Conservation (phyloP, 805 yeast species). For the Yarrowia yakushimensis region DNA sequence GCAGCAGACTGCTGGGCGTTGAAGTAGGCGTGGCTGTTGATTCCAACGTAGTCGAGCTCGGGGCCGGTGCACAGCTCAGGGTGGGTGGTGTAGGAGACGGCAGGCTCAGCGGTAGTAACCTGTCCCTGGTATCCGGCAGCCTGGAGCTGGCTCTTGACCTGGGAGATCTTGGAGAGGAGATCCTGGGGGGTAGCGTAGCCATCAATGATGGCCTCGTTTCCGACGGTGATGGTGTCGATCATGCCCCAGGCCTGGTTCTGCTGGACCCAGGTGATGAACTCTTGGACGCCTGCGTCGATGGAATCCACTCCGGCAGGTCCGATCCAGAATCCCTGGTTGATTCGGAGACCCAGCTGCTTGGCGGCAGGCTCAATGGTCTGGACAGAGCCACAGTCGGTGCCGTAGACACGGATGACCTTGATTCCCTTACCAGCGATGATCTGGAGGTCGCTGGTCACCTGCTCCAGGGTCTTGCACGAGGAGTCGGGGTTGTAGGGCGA, state of each 20-base stretch:
- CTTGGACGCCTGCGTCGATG: conserved; percentile 56
- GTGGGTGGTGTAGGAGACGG: conserved; percentile 60
- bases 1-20: conserved; percentile 58
- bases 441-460: conserved; percentile 57
- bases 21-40: conserved; percentile 83
- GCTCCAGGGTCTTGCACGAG: conserved; percentile 56
- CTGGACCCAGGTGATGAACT: conserved; percentile 50
- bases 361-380: conserved; percentile 62
- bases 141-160: conserved; percentile 56
- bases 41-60: conserved; percentile 77
- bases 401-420: conserved; percentile 68
- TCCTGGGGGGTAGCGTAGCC: conserved; percentile 59
- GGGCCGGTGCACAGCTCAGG: conserved; percentile 61
- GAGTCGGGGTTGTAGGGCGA: conserved; percentile 67
- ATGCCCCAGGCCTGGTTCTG: conserved; percentile 59
- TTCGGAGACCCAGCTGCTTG: conserved; percentile 55
- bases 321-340: conserved; percentile 90
- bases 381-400: conserved; percentile 78
- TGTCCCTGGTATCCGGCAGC: conserved; percentile 73
- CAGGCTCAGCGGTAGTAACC: conserved; percentile 86
- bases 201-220: conserved; percentile 79
- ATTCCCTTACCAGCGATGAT: conserved; percentile 61
- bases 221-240: conserved; percentile 75
- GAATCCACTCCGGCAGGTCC: conserved; percentile 60
- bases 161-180: conserved; percentile 59